Conservation (phyloP, 208 protist species). For the Leishmania amazonensis region DNA sequence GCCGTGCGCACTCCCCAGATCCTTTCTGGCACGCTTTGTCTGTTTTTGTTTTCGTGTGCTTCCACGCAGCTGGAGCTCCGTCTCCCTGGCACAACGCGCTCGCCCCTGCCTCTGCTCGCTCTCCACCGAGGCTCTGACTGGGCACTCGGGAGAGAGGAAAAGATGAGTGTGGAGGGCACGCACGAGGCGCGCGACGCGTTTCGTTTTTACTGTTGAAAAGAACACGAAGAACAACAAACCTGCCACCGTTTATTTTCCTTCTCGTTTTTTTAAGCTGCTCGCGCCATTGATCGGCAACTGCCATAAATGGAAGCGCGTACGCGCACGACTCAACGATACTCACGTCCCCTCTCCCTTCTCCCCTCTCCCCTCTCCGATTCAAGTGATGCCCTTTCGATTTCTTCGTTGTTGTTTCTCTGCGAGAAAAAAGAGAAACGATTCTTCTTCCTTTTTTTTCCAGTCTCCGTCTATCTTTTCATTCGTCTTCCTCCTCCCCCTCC, state of each 20-base stretch:
- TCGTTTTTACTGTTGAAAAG: background rate
- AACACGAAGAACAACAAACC: background rate
- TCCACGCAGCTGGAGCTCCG: background rate
- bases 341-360: background rate
- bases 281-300: background rate
- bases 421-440: background rate
- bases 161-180: background rate
- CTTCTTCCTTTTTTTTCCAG: background rate
- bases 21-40: background rate
- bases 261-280: background rate
- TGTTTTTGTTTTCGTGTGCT: background rate
- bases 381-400: background rate
- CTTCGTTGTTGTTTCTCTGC: background rate
- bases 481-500: background rate
- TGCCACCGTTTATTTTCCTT: no score
- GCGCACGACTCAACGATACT: background rate
- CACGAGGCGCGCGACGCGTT: background rate
- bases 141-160: background rate
- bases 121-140: background rate
- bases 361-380: background rate
- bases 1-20: background rate
- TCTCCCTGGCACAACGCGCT: background rate
- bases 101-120: background rate
- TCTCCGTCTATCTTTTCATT: background rate
- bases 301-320: background rate